These are phyloP conservation scores for Blastobotrys proliferans DNA, from an alignment of 1,139 yeast species.

Conservation along the genomic window DNA sequence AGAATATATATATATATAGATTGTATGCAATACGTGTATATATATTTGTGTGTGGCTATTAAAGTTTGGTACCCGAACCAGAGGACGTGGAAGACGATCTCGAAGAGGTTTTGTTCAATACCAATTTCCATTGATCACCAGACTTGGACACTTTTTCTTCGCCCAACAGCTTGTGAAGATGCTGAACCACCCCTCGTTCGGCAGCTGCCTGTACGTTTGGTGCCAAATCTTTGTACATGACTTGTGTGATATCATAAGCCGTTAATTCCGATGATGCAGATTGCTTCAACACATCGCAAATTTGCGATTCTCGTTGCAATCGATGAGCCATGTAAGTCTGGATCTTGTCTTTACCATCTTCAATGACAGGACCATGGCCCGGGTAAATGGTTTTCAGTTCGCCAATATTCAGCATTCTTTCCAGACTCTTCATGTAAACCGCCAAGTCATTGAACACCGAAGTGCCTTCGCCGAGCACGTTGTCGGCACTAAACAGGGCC, in stretches of 20 bases:
- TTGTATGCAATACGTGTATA: too few species aligned
- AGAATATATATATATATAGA: too few species aligned
- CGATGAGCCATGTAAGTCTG: slow-evolving; percentile 36
- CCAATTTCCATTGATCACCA: slow-evolving; percentile 12
- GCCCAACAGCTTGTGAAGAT: slow-evolving; percentile 31
- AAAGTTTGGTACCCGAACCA: too few species aligned
- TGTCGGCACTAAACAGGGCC: slow-evolving; percentile 38
- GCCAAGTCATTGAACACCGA: slow-evolving; percentile 35
- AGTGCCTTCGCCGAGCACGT: slow-evolving; percentile 39
- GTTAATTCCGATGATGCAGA: slow-evolving; percentile 19
- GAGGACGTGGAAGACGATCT: too few species aligned
- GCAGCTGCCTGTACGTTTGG: slow-evolving; percentile 31
- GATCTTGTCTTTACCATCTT: slow-evolving; percentile 32
- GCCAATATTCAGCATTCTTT: slow-evolving; percentile 27
- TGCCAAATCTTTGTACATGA: slow-evolving; percentile 32
- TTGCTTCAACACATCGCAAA: slow-evolving; percentile 24
- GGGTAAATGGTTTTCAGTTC: slow-evolving; percentile 30
- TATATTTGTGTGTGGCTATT: too few species aligned
- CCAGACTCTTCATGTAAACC: slow-evolving; percentile 32
- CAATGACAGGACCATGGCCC: slow-evolving; percentile 38
- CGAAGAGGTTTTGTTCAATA: too few species aligned
- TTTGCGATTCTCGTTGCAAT: slow-evolving; percentile 34
- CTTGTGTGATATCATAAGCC: slow-evolving; percentile 25
- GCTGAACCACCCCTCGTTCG: slow-evolving; percentile 32
- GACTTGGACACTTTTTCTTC: slow-evolving; percentile 24